Percentiles rank a stretch among this genome's conserved stretches.
phyloP scores from a whole-genome alignment of 2,329 filamentous ascomycete species.

The Claviceps purpurea region DNA sequence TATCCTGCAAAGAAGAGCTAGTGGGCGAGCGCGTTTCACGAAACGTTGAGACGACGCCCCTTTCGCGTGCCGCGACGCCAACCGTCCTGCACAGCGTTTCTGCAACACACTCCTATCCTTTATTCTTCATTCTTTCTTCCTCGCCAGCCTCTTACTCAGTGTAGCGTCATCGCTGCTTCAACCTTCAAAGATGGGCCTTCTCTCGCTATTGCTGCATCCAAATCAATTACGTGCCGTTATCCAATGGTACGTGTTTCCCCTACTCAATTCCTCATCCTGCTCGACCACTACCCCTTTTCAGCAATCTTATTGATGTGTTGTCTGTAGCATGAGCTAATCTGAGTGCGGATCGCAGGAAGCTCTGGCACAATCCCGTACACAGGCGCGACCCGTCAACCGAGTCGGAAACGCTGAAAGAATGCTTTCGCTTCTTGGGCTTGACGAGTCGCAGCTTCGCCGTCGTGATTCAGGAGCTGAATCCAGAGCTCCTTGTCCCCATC shows the following conservation, averaged over 20 bases:
- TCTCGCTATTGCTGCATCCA: conserved; percentile 66
- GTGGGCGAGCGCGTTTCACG: neutral
- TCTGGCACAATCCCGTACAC: conserved; percentile 94
- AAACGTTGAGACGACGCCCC: neutral
- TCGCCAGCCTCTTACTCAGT: neutral
- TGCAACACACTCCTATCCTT: neutral
- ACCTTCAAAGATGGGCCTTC: conserved; percentile 41
- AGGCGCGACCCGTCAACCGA: conserved; percentile 66
- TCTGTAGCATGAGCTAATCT: neutral
- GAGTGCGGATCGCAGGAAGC: conserved; percentile 49
- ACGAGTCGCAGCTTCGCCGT: conserved; percentile 88
- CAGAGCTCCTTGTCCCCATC: conserved; percentile 80
- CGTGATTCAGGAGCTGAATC: conserved; percentile 92
- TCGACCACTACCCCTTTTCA: neutral
- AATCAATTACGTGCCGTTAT: conserved; percentile 68
- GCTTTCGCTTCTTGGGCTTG: conserved; percentile 73
- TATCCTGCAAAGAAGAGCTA: neutral
- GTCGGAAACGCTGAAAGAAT: conserved; percentile 57
- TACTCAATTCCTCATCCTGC: neutral
- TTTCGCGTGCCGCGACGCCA: neutral
- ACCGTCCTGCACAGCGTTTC: neutral
- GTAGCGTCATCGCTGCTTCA: neutral
- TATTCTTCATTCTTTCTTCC: neutral
- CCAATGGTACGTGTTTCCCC: conserved; percentile 55
- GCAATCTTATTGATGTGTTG: neutral